These are phyloP conservation scores for Aspergillus spinulosporus DNA, from an alignment of 2,329 filamentous ascomycete genomes.

Conservation along the genomic window DNA sequence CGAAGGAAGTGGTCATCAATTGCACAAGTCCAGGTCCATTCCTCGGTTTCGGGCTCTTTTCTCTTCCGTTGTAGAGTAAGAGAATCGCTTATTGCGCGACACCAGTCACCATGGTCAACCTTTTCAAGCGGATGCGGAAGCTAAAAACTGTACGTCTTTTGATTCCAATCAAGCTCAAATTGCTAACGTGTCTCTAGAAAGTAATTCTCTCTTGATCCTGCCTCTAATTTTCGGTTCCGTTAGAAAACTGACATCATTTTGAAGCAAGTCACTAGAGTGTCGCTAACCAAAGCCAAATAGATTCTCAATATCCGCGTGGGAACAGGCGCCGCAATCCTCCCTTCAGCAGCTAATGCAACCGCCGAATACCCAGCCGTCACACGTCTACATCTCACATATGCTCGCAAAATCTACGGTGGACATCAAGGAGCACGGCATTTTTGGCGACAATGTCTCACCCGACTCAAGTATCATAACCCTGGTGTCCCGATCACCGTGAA, in stretches of 20 bases:
- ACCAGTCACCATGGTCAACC: constrained; percentile 46
- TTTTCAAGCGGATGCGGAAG: constrained; percentile 68
- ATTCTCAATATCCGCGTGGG: constrained; percentile 75
- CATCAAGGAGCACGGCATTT: constrained; percentile 68
- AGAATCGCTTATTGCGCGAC: neutral
- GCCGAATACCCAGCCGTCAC: constrained; percentile 42
- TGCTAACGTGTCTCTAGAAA: constrained; percentile 7
- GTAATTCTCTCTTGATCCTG: constrained; percentile 1
- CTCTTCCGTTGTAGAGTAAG: neutral
- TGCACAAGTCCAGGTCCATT: neutral
- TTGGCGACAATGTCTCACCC: constrained; percentile 78
- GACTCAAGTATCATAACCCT: constrained; percentile 94
- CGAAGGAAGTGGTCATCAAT: neutral
- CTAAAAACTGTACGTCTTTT: constrained; percentile 61
- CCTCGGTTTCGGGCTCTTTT: neutral
- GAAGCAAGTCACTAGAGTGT: neutral
- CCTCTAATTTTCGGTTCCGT: neutral
- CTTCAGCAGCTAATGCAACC: constrained; percentile 41
- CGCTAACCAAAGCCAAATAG: constrained; percentile 45
- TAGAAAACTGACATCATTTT: neutral
- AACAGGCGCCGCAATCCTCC: constrained; percentile 78
- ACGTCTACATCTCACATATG: constrained; percentile 47
- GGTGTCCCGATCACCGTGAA: constrained; percentile 78
- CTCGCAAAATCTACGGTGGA: constrained; percentile 43
- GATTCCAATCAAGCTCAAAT: neutral